A percentile compares a stretch with the other conserved stretches of the same genome.
These are phyloP conservation scores for Trypanosoma boissoni DNA, from an alignment of 208 protist species.

Conservation along the genomic window DNA sequence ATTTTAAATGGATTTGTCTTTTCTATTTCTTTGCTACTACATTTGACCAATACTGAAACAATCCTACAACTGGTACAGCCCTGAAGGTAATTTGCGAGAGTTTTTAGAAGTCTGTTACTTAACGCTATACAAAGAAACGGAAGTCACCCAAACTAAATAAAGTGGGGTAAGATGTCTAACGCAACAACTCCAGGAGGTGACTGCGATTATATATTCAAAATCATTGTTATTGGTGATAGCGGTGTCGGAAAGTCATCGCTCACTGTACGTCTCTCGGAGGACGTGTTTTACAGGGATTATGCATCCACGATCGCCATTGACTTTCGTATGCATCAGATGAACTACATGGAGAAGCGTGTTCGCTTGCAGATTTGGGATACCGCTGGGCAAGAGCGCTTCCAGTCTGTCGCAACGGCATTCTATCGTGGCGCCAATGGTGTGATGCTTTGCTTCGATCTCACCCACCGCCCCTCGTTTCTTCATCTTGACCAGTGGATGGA, in stretches of 20 bases:
- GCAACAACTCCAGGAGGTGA: conserved; percentile 62
- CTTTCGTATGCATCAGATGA: conserved; percentile 91
- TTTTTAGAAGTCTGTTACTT: too few relatives aligned
- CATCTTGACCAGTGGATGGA: conserved; percentile 98
- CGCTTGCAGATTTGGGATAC: conserved; percentile 93
- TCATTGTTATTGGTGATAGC: conserved; percentile 92
- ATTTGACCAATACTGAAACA: too few relatives aligned
- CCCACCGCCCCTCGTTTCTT: conserved; percentile 94
- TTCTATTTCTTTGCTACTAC: too few relatives aligned
- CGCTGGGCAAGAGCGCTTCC: conserved; percentile 90
- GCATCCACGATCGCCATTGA: conserved; percentile 88
- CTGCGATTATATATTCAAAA: conserved; percentile 96
- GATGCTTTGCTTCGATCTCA: conserved; percentile 98
- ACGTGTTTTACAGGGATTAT: conserved; percentile 92
- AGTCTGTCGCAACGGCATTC: conserved; percentile 92
- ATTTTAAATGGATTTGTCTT: too few relatives aligned
- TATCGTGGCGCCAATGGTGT: conserved; percentile 92
- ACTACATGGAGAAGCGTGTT: conserved; percentile 89
- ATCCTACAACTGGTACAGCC: too few relatives aligned
- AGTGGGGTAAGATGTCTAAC: conserved; percentile 17
- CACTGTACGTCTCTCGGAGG: conserved; percentile 87
- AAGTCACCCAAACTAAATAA: conserved; percentile 14
- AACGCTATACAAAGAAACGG: too few relatives aligned
- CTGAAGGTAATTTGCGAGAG: too few relatives aligned
- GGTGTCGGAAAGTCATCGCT: conserved; percentile 92